Evolutionary conservation across 345 rosid genomes (phyloP).

Genomic region (Hirschfeldia incana): DNA sequence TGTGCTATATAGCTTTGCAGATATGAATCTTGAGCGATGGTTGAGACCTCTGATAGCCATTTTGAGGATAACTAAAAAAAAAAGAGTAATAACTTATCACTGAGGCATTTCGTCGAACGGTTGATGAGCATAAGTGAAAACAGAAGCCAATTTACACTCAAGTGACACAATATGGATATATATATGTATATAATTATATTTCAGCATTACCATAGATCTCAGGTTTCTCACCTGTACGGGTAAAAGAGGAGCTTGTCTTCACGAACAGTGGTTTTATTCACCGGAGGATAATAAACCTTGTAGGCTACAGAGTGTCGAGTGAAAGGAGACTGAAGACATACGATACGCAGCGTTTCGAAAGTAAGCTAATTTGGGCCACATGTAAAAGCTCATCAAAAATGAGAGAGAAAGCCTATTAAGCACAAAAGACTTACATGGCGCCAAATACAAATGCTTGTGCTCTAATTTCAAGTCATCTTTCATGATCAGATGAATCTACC

Average conservation of each 20-base stretch:
- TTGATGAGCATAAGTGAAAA: background rate
- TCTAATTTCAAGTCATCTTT: background rate
- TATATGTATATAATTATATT: background rate
- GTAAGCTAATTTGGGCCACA: background rate
- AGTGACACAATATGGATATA: background rate
- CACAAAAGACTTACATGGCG: background rate
- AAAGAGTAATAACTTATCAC: constrained; percentile 8
- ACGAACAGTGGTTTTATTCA: background rate
- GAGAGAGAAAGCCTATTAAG: background rate
- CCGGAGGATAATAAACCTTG: background rate
- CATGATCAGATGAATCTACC: too few species aligned
- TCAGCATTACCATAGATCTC: background rate
- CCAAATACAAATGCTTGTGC: background rate
- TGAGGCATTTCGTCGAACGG: constrained; percentile 38
- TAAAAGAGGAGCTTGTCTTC: background rate
- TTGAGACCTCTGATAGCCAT: constrained; percentile 29
- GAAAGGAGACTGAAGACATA: background rate
- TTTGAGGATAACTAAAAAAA: background rate
- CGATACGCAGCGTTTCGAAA: background rate
- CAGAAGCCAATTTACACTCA: background rate
- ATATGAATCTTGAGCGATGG: constrained; percentile 1
- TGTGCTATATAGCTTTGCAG: constrained; percentile 42
- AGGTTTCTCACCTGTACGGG: background rate
- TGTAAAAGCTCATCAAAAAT: background rate
- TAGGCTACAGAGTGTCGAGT: background rate